Evolutionary conservation across 2,329 filamentous ascomycete genomes (phyloP).

Genomic region (Pyricularia grisea): DNA sequence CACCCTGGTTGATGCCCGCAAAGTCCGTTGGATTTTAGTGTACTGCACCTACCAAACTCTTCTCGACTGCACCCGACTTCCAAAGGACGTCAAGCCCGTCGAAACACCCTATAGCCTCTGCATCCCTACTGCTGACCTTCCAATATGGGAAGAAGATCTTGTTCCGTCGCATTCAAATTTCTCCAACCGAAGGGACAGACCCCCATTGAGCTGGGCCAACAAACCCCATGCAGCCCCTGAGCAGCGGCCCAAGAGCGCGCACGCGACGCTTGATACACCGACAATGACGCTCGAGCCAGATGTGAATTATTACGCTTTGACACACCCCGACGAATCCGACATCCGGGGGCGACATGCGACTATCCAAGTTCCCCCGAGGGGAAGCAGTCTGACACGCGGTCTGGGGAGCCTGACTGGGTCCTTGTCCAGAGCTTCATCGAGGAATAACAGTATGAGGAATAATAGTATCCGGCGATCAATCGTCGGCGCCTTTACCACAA

Average conservation of each 20-base stretch:
- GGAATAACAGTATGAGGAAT: too few species aligned
- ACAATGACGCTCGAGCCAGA: slow-evolving; percentile 32
- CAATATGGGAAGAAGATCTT: slow-evolving; percentile 32
- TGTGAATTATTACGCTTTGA: slow-evolving; percentile 42
- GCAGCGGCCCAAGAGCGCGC: background rate
- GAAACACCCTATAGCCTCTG: slow-evolving; percentile 47
- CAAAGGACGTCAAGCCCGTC: slow-evolving; percentile 49
- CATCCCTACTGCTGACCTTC: slow-evolving; percentile 29
- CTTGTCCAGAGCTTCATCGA: background rate
- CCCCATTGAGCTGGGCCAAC: background rate
- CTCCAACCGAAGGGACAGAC: background rate
- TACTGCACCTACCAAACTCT: slow-evolving; percentile 69
- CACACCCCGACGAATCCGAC: slow-evolving; percentile 19
- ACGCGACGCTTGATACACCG: background rate
- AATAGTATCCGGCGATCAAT: background rate
- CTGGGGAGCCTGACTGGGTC: background rate
- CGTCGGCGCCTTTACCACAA: background rate
- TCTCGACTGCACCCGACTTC: slow-evolving; percentile 47
- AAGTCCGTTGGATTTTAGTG: slow-evolving; percentile 69
- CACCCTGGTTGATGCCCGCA: slow-evolving; percentile 57
- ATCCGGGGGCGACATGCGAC: background rate
- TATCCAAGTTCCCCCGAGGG: slow-evolving; percentile 11
- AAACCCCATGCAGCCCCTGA: background rate
- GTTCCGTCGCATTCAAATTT: background rate
- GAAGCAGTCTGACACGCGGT: slow-evolving; percentile 14